phyloP scores from a whole-genome alignment of 805 yeast species.

The Sugiyamaella qingdaonensis region DNA sequence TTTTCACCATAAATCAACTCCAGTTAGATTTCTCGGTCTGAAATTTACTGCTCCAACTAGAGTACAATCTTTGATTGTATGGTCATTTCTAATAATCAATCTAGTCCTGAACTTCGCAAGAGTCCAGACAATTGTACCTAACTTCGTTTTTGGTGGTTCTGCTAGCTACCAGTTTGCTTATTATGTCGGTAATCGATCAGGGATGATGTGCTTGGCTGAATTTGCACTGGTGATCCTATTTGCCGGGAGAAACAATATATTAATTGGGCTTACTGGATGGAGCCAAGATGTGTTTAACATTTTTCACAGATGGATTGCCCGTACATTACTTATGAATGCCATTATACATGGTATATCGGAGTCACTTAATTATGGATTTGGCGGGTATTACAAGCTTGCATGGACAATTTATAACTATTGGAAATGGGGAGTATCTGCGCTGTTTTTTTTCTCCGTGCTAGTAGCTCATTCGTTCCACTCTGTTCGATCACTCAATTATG shows the following conservation, averaged over 20 bases:
- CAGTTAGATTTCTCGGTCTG: conserved; percentile 15
- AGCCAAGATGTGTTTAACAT: conserved; percentile 55
- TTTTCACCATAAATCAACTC: conserved; percentile 24
- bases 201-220: conserved; percentile 45
- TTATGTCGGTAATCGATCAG: conserved; percentile 42
- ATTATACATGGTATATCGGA: conserved; percentile 53
- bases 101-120: conserved; percentile 28
- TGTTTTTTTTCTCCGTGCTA: conserved; percentile 41
- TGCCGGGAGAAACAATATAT: conserved; percentile 66
- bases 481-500: conserved; percentile 54
- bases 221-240: conserved; percentile 46
- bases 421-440: conserved; percentile 41
- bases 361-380: conserved; percentile 40
- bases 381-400: conserved; percentile 2
- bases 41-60: conserved; percentile 36
- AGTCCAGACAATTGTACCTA: conserved; percentile 14
- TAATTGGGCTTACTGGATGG: conserved; percentile 59
- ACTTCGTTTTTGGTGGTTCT: conserved; percentile 3
- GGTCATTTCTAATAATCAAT: conserved; percentile 32
- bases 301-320: conserved; percentile 61
- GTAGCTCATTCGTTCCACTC: conserved; percentile 46
- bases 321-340: conserved; percentile 45
- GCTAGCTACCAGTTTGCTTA: conserved; percentile 28
- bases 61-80: conserved; percentile 35
- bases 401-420: neutral